These are phyloP conservation scores for Fomitiporia mediterranea DNA, from an alignment of 1,284 basidiomycete species.

Conservation along the genomic window DNA sequence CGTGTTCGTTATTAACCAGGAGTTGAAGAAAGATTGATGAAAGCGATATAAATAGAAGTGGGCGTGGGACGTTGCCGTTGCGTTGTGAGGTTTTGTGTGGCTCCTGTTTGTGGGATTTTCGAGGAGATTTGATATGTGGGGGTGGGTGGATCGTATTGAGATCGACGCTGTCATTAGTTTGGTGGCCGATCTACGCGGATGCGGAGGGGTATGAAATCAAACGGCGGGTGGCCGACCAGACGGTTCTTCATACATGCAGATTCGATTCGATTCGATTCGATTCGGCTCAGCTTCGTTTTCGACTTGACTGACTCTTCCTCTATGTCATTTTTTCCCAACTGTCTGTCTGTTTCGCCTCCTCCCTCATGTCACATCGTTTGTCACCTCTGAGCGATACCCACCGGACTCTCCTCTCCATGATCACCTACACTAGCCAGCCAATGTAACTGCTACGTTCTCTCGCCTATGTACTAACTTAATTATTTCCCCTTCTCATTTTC, in stretches of 20 bases:
- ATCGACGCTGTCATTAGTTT: no score
- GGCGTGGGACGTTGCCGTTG: not conserved
- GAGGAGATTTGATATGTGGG: not conserved
- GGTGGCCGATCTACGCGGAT: no score
- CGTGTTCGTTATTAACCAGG: slow-evolving; percentile 66
- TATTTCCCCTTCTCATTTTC: not conserved
- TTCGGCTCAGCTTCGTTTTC: not conserved
- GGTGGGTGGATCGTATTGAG: not conserved
- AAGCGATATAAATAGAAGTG: not conserved
- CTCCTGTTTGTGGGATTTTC: not conserved
- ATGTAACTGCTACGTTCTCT: not conserved
- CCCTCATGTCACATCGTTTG: not conserved
- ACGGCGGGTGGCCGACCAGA: slow-evolving; percentile 1
- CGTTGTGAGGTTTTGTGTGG: not conserved
- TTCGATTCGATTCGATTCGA: not conserved
- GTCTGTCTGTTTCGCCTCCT: not conserved
- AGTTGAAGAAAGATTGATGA: slow-evolving; percentile 70
- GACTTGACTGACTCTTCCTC: not conserved
- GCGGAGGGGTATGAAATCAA: not conserved
- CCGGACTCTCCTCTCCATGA: not conserved
- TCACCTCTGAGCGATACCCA: not conserved
- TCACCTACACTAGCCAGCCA: no score
- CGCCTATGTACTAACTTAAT: not conserved
- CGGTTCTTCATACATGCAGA: not conserved
- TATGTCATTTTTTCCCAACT: not conserved